phyloP scores from a whole-genome alignment of 768 basidiomycete genomes.

The Boletus speciosus region DNA sequence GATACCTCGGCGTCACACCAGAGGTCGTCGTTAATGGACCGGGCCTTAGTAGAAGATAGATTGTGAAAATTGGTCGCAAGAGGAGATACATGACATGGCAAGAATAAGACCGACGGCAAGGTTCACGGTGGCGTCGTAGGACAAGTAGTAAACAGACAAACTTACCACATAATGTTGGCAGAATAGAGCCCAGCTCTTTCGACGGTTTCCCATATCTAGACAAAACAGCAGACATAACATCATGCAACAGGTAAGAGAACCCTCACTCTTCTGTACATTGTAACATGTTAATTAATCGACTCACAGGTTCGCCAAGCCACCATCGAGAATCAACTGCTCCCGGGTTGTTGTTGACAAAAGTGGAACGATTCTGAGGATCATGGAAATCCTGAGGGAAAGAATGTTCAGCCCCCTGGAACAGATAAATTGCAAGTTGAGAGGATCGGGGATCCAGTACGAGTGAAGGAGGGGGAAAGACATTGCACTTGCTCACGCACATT shows the following conservation, averaged over 20 bases:
- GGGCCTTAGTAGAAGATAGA: constrained; percentile 5
- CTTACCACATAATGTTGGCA: constrained; percentile 88
- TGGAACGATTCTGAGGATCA: constrained; percentile 56
- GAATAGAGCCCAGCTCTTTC: constrained; percentile 66
- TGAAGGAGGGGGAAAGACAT: neutral
- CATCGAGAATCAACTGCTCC: constrained; percentile 61
- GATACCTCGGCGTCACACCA: constrained; percentile 12
- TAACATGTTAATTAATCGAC: constrained; percentile 10
- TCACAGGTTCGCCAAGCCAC: constrained; percentile 88
- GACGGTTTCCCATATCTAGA: constrained; percentile 86
- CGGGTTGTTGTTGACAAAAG: constrained; percentile 65
- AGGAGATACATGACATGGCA: neutral
- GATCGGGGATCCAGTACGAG: neutral
- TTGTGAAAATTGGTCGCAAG: neutral
- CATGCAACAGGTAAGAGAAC: neutral
- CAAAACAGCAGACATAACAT: neutral
- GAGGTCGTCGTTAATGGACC: constrained; percentile 11
- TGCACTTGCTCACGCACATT: constrained; percentile 50
- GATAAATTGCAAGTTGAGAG: neutral
- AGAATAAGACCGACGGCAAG: neutral
- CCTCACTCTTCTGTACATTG: neutral
- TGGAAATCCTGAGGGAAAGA: constrained; percentile 66
- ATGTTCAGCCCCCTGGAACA: neutral
- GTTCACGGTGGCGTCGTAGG: neutral
- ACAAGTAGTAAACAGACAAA: constrained; percentile 1